Percentiles rank a stretch among this genome's conserved stretches.
phyloP scores from a whole-genome alignment of 2,329 filamentous ascomycete genomes.

The Sporothrix humicola region DNA sequence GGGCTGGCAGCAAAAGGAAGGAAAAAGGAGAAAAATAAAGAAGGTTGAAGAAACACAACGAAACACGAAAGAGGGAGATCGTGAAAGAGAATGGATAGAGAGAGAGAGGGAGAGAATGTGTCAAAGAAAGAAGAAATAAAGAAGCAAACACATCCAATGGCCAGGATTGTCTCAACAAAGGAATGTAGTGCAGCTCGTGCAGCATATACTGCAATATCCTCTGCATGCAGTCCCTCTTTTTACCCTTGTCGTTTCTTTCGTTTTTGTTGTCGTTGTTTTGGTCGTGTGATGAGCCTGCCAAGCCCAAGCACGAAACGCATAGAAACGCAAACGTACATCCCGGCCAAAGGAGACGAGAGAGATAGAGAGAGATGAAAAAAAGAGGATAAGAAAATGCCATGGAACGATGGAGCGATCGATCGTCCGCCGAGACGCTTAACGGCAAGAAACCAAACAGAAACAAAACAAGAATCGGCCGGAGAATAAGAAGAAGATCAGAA shows the following conservation, averaged over 20 bases:
- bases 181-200: neutral
- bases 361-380: no score
- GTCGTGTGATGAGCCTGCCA: slow-evolving; percentile 24
- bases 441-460: neutral
- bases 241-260: neutral
- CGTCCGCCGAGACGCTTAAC: slow-evolving; percentile 1
- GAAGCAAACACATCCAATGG: neutral
- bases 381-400: neutral
- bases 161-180: neutral
- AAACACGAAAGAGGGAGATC: no score
- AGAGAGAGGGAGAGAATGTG: no score
- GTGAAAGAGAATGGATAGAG: no score
- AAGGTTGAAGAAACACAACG: neutral
- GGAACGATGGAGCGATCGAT: neutral
- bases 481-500: neutral
- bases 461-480: neutral
- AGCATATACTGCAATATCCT: neutral
- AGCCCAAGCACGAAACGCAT: slow-evolving; percentile 8
- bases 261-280: neutral
- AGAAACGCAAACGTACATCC: neutral
- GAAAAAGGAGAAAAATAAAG: neutral
- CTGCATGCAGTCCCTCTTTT: slow-evolving; percentile 24
- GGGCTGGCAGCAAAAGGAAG: neutral
- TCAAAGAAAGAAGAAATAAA: neutral
- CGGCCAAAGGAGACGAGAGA: no score